Evolutionary conservation across 768 basidiomycete species (phyloP).

Genomic region (Lentinus brumalis): DNA sequence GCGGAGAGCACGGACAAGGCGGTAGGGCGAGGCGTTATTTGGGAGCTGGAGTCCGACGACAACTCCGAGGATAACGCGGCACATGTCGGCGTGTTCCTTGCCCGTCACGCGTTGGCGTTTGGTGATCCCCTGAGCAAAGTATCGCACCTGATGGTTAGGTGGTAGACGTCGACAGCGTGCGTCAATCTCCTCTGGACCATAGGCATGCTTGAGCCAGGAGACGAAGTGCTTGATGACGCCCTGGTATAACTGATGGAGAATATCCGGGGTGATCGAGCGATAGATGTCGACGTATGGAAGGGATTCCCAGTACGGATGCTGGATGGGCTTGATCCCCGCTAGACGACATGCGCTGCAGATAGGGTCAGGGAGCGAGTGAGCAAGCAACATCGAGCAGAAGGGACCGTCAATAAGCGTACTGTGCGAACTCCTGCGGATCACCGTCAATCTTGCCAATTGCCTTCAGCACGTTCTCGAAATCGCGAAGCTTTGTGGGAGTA

Average conservation of each 20-base stretch:
- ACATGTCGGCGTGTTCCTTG: constrained; percentile 27
- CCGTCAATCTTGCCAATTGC: constrained; percentile 13
- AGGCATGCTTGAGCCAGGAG: constrained; percentile 23
- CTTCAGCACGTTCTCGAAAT: constrained; percentile 14
- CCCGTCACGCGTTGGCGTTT: constrained; percentile 24
- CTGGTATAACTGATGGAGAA: constrained; percentile 34
- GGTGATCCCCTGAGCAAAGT: constrained; percentile 27
- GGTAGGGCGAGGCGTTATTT: neutral
- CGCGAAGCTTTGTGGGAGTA: neutral
- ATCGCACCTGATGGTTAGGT: constrained; percentile 23
- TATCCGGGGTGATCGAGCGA: constrained; percentile 28
- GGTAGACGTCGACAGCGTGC: constrained; percentile 22
- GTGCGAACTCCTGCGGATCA: no score
- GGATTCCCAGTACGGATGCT: constrained; percentile 28
- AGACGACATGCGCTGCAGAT: no score
- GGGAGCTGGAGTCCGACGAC: constrained; percentile 22
- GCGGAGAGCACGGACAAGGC: constrained; percentile 18
- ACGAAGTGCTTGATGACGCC: constrained; percentile 32
- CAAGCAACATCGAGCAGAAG: no score
- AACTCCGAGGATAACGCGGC: constrained; percentile 23
- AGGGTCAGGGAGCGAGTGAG: no score
- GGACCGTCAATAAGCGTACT: no score
- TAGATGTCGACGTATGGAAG: constrained; percentile 30
- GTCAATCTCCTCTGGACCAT: constrained; percentile 19
- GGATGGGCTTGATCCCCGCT: constrained; percentile 29